These are phyloP conservation scores for Ganoderma lingzhi DNA, from an alignment of 1,284 basidiomycete genomes.

Conservation along the genomic window DNA sequence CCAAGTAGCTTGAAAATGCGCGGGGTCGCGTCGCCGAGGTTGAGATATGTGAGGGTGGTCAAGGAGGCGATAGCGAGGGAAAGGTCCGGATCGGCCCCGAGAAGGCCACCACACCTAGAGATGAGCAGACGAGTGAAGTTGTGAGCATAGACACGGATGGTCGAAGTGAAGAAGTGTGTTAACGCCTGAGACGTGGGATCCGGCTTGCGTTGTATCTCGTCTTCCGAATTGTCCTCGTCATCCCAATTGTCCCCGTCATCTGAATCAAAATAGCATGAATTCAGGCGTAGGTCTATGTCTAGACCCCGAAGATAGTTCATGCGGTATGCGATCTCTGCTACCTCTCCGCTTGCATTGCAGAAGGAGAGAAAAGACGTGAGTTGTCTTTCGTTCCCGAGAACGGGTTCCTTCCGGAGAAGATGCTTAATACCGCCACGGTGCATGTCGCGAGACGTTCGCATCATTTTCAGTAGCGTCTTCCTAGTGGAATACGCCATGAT, in stretches of 20 bases:
- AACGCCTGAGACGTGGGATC: background rate
- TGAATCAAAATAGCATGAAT: background rate
- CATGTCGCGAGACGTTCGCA: background rate
- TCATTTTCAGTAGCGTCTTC: background rate
- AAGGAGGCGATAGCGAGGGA: background rate
- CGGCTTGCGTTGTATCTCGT: background rate
- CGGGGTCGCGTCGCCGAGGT: background rate
- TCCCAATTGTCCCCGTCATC: background rate
- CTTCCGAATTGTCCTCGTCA: background rate
- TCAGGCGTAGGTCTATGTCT: background rate
- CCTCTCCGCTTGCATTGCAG: background rate
- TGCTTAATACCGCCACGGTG: background rate
- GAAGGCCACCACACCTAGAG: background rate
- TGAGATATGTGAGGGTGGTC: conserved; percentile 1
- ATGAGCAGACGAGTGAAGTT: background rate
- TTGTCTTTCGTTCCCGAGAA: background rate
- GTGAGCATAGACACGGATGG: background rate
- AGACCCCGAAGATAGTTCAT: background rate
- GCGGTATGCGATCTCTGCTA: background rate
- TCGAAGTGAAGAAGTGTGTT: background rate
- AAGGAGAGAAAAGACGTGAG: background rate
- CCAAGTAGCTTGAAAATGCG: background rate
- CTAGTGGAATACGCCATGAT: conserved; percentile 1
- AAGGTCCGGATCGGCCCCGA: background rate
- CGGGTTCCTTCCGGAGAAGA: background rate